phyloP scores from a whole-genome alignment of 1,284 basidiomycete genomes.

The Boletellus dicymbophilus region DNA sequence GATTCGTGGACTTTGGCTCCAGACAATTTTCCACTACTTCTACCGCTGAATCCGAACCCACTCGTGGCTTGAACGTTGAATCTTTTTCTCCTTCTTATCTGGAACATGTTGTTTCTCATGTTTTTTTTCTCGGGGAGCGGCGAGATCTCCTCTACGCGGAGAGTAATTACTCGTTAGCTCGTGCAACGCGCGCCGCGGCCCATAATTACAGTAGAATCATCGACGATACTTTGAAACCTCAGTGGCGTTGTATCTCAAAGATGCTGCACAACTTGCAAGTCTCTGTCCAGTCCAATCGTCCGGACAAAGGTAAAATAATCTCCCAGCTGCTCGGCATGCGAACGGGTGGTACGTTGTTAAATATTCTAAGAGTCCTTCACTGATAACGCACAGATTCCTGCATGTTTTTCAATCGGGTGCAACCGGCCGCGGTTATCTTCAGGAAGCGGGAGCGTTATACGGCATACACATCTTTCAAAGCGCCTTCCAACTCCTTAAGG shows the following conservation, averaged over 20 bases:
- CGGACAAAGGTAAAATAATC: background rate
- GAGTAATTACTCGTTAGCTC: background rate
- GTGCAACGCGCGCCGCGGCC: constrained; percentile 7
- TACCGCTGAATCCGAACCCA: no score
- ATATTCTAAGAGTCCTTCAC: background rate
- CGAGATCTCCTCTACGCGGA: no score
- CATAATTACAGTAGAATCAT: constrained; percentile 2
- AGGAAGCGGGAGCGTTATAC: constrained; percentile 16
- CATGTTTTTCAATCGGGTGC: constrained; percentile 26
- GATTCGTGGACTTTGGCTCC: no score
- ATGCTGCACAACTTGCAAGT: constrained; percentile 14
- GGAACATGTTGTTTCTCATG: no score
- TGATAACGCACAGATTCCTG: constrained; percentile 11
- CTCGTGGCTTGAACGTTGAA: no score
- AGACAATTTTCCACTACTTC: no score
- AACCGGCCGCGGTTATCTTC: constrained; percentile 35
- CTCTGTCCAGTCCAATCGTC: background rate
- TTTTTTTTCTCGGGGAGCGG: no score
- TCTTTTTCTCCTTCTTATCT: no score
- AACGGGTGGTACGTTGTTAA: constrained; percentile 10
- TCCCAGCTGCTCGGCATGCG: constrained; percentile 13
- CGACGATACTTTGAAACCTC: background rate
- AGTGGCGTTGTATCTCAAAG: constrained; percentile 8
- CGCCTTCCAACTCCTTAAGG: constrained; percentile 6
- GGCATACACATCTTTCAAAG: constrained; percentile 36